Evolutionary conservation across 768 basidiomycete genomes (phyloP).

Genomic region (Clathrus columnatus): DNA sequence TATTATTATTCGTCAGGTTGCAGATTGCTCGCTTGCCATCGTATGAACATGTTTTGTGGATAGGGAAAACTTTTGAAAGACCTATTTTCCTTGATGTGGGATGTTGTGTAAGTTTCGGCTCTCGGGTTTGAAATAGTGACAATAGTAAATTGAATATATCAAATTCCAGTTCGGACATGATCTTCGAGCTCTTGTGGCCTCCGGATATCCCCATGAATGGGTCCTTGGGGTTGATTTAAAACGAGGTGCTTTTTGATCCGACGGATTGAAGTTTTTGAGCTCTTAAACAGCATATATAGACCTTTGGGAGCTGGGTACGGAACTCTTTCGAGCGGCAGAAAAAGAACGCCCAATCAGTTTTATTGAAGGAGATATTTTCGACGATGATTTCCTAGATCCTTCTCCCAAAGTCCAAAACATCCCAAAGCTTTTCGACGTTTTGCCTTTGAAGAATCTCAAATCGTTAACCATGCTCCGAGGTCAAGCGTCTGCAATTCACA

Average conservation of each 20-base stretch:
- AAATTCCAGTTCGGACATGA: constrained; percentile 10
- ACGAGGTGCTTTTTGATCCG: background rate
- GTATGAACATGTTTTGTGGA: background rate
- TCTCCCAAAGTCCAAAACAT: background rate
- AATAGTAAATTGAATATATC: too few relatives aligned
- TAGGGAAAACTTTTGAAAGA: background rate
- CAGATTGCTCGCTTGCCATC: constrained; percentile 1
- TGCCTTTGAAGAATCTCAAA: background rate
- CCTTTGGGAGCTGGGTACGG: constrained; percentile 9
- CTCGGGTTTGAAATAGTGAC: too few relatives aligned
- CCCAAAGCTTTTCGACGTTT: background rate
- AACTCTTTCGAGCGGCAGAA: constrained; percentile 5
- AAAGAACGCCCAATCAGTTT: constrained; percentile 5
- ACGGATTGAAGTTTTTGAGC: background rate
- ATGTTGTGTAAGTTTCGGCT: background rate
- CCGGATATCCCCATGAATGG: constrained; percentile 10
- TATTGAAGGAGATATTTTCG: constrained; percentile 11
- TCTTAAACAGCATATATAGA: background rate
- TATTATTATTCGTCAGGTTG: background rate
- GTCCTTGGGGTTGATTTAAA: constrained; percentile 8
- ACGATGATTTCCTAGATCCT: background rate
- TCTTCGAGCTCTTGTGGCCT: constrained; percentile 8
- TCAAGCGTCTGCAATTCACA: constrained; percentile 7
- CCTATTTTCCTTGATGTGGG: background rate
- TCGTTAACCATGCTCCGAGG: background rate